These are phyloP conservation scores for Penicillium griseofulvum DNA, from an alignment of 2,329 filamentous ascomycete genomes.

Conservation along the genomic window DNA sequence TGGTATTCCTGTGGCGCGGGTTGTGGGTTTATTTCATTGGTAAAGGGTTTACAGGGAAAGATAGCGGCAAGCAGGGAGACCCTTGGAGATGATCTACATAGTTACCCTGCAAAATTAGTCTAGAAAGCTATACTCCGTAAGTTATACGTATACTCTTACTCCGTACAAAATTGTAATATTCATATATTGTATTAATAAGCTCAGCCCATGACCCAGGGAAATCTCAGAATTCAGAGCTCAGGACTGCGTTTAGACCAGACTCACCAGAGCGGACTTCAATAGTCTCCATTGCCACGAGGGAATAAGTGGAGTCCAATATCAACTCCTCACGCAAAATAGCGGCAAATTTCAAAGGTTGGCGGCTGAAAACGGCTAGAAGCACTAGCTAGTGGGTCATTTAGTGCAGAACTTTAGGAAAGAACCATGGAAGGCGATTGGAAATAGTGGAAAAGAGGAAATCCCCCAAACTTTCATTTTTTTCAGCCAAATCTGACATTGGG, in stretches of 20 bases:
- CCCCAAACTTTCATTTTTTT: background rate
- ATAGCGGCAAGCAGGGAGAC: background rate
- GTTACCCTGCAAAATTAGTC: too few relatives aligned
- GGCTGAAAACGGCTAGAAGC: slow-evolving; percentile 26
- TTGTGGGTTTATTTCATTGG: background rate
- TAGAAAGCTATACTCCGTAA: too few relatives aligned
- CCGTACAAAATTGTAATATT: too few relatives aligned
- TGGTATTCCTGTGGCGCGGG: background rate
- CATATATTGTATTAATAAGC: background rate
- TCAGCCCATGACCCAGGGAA: background rate
- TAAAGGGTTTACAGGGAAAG: background rate
- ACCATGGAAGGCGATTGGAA: slow-evolving; percentile 5
- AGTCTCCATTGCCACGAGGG: slow-evolving; percentile 14
- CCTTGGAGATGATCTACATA: background rate
- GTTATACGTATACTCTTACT: too few relatives aligned
- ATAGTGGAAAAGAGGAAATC: background rate
- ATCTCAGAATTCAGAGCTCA: background rate
- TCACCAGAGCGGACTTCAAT: slow-evolving; percentile 2
- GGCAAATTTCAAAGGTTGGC: background rate
- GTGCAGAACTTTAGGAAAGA: slow-evolving; percentile 19
- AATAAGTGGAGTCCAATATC: slow-evolving; percentile 1
- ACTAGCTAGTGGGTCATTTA: slow-evolving; percentile 29
- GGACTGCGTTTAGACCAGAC: background rate
- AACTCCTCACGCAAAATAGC: background rate
- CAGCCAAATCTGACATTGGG: background rate